Percentiles rank a stretch among this genome's conserved stretches.
These are phyloP conservation scores for Boletus edulis DNA, from an alignment of 768 basidiomycete species.

Conservation along the genomic window DNA sequence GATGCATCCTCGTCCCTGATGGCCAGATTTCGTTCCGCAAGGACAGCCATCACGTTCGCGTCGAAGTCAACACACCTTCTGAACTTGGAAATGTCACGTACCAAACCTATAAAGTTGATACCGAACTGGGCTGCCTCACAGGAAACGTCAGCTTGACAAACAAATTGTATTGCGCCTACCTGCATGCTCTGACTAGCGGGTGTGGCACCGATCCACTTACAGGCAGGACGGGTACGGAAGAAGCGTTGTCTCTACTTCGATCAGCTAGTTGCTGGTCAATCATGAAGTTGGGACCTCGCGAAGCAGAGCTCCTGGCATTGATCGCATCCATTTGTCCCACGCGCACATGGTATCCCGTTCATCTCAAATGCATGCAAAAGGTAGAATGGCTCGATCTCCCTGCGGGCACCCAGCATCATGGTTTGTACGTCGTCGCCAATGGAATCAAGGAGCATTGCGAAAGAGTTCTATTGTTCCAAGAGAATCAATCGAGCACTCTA, in stretches of 20 bases:
- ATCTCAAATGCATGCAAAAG: conserved; percentile 39
- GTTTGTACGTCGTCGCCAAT: conserved; percentile 20
- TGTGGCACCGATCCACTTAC: conserved; percentile 44
- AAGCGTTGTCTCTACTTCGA: conserved; percentile 39
- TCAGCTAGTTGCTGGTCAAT: conserved; percentile 42
- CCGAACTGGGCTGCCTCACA: conserved; percentile 28
- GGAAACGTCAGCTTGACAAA: conserved; percentile 27
- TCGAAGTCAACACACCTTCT: conserved; percentile 7
- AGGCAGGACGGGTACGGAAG: conserved; percentile 40
- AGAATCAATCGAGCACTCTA: background rate
- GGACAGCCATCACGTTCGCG: conserved; percentile 15
- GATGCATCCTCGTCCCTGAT: conserved; percentile 39
- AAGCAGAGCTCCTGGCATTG: conserved; percentile 31
- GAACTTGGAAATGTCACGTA: conserved; percentile 12
- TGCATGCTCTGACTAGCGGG: conserved; percentile 47
- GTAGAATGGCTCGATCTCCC: conserved; percentile 31
- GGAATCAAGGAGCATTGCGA: conserved; percentile 30
- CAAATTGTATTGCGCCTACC: conserved; percentile 37
- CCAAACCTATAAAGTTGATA: conserved; percentile 31
- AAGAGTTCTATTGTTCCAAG: conserved; percentile 12
- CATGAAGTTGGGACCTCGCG: conserved; percentile 29
- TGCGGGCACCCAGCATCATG: conserved; percentile 31
- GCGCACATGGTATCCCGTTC: conserved; percentile 37
- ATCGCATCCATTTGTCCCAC: conserved; percentile 36
- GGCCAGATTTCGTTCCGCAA: conserved; percentile 23